Conservation (phyloP, 306 rosid species). For the Cicer cuneatum region DNA sequence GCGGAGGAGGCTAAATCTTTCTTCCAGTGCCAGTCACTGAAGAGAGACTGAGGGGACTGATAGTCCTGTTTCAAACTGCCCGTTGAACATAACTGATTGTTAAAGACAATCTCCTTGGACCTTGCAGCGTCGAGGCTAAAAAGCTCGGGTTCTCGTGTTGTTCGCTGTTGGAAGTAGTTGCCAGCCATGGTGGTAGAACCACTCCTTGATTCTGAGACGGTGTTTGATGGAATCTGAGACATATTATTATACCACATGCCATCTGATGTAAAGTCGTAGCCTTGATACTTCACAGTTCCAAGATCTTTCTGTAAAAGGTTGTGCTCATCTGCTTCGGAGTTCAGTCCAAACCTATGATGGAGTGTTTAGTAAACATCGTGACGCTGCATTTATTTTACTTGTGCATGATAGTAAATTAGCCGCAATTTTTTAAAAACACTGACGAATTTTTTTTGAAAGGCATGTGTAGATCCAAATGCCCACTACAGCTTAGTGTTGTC, state of each 20-base stretch:
- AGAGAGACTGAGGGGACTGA: slow-evolving; percentile 57
- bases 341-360: slow-evolving; percentile 53
- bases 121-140: slow-evolving; percentile 48
- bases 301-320: slow-evolving; percentile 56
- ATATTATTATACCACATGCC: slow-evolving; percentile 59
- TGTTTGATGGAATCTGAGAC: slow-evolving; percentile 51
- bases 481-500: too few relatives aligned
- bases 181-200: slow-evolving; percentile 48
- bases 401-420: slow-evolving; percentile 24
- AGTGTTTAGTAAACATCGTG: slow-evolving; percentile 40
- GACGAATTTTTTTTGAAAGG: slow-evolving; percentile 15
- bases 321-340: slow-evolving; percentile 57
- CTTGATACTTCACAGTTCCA: slow-evolving; percentile 58
- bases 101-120: slow-evolving; percentile 54
- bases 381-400: slow-evolving; percentile 12
- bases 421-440: background rate
- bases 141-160: slow-evolving; percentile 51
- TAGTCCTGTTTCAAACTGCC: slow-evolving; percentile 61
- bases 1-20: slow-evolving; percentile 54
- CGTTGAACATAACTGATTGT: slow-evolving; percentile 49
- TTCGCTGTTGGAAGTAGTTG: slow-evolving; percentile 53
- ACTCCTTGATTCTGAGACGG: slow-evolving; percentile 54
- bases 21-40: slow-evolving; percentile 66
- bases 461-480: slow-evolving; percentile 11
- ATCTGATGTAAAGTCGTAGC: slow-evolving; percentile 56